These are phyloP conservation scores for Raffaelea ambrosiae DNA, from an alignment of 2,329 filamentous ascomycete species.

Conservation along the genomic window DNA sequence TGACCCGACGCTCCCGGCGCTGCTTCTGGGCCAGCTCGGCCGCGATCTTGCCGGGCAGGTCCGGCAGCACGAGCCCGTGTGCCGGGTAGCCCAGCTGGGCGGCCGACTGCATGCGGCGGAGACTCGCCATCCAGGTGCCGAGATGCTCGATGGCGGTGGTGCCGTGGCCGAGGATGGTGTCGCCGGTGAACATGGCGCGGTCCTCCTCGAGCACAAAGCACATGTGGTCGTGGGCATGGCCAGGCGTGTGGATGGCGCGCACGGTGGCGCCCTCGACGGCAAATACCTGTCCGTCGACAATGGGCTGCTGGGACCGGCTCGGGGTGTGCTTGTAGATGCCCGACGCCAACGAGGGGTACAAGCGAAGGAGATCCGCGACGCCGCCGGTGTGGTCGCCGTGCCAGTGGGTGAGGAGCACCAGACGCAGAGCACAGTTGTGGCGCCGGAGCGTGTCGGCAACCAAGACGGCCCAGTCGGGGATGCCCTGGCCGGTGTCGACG, in stretches of 20 bases:
- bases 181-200: slow-evolving; percentile 77
- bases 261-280: slow-evolving; percentile 54
- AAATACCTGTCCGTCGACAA: slow-evolving; percentile 46
- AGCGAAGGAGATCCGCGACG: slow-evolving; percentile 45
- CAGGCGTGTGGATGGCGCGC: slow-evolving; percentile 49
- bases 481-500: neutral
- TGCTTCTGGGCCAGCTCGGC: slow-evolving; percentile 22
- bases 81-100: slow-evolving; percentile 30
- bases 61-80: slow-evolving; percentile 30
- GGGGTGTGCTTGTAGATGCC: slow-evolving; percentile 22
- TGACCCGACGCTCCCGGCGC: neutral
- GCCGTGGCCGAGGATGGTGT: slow-evolving; percentile 82
- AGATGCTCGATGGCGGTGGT: slow-evolving; percentile 81
- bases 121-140: slow-evolving; percentile 31
- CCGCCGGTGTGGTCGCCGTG: slow-evolving; percentile 65
- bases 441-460: slow-evolving; percentile 15
- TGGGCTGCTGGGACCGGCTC: slow-evolving; percentile 17
- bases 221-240: slow-evolving; percentile 80
- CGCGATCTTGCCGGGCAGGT: slow-evolving; percentile 29
- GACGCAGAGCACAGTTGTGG: slow-evolving; percentile 23
- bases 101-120: slow-evolving; percentile 14
- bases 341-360: slow-evolving; percentile 28
- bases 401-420: slow-evolving; percentile 62
- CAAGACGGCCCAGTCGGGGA: neutral
- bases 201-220: slow-evolving; percentile 69